Evolutionary conservation across 495 filamentous ascomycete species (phyloP).

Genomic region (Penicillium antarcticum): DNA sequence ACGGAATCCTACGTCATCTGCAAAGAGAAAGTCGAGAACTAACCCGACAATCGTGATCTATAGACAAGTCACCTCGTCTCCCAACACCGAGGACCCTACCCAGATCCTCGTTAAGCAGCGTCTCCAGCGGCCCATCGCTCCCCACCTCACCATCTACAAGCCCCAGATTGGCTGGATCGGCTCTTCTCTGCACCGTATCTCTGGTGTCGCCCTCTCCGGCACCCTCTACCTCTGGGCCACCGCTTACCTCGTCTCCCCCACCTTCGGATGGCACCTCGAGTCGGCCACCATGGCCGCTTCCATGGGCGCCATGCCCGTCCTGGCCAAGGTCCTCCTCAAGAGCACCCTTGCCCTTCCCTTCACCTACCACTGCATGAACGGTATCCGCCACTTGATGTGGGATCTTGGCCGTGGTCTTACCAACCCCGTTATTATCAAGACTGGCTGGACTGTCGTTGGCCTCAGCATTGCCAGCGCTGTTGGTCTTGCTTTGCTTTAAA

Average conservation of each 20-base stretch:
- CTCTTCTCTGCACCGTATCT: conserved; percentile 75
- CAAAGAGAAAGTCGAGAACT: conserved; percentile 8
- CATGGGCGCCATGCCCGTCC: conserved; percentile 68
- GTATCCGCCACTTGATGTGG: conserved; percentile 85
- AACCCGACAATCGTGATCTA: conserved; percentile 9
- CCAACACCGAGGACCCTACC: conserved; percentile 55
- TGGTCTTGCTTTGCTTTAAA: conserved; percentile 55
- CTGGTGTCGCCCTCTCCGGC: conserved; percentile 68
- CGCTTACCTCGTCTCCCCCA: conserved; percentile 78
- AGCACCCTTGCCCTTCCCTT: conserved; percentile 73
- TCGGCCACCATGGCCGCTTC: conserved; percentile 72
- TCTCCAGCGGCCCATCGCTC: conserved; percentile 76
- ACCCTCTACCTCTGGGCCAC: conserved; percentile 78
- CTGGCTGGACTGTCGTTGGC: conserved; percentile 73
- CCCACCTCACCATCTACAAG: conserved; percentile 86
- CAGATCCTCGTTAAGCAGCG: conserved; percentile 83
- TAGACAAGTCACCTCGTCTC: conserved; percentile 54
- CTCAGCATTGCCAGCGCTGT: conserved; percentile 60
- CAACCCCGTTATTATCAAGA: conserved; percentile 68
- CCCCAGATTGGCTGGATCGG: conserved; percentile 83
- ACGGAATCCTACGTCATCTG: conserved; percentile 31
- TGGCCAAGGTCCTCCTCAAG: conserved; percentile 72
- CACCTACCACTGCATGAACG: conserved; percentile 82
- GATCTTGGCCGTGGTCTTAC: conserved; percentile 68
- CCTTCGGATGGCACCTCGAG: conserved; percentile 83